These are phyloP conservation scores for Erodium trifolium DNA, from an alignment of 441 rosid genomes.

Conservation along the genomic window DNA sequence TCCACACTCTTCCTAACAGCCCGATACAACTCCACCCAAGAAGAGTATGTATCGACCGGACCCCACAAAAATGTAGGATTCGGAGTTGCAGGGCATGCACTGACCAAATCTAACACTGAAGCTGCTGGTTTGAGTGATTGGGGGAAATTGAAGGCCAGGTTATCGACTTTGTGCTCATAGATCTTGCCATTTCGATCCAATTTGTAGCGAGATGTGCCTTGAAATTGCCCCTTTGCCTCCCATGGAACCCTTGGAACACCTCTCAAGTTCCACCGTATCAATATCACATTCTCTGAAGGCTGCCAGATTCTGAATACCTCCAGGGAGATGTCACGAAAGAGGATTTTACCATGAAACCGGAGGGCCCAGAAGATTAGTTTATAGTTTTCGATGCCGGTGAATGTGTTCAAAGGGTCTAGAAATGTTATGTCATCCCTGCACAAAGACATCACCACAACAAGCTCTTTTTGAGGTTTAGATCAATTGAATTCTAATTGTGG, in stretches of 20 bases:
- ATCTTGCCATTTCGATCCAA: constrained; percentile 81
- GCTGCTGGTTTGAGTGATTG: constrained; percentile 58
- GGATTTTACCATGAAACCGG: constrained; percentile 74
- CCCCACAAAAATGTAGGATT: constrained; percentile 69
- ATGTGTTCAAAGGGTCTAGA: constrained; percentile 68
- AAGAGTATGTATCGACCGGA: constrained; percentile 43
- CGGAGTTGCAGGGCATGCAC: constrained; percentile 60
- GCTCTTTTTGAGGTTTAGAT: not conserved
- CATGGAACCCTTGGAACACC: constrained; percentile 93
- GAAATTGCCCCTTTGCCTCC: constrained; percentile 89
- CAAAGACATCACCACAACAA: constrained; percentile 3
- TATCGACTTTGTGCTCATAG: constrained; percentile 86
- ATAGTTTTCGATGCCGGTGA: constrained; percentile 72
- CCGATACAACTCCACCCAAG: constrained; percentile 62
- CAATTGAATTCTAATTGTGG: not conserved
- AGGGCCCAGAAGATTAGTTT: constrained; percentile 83
- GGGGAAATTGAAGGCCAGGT: constrained; percentile 86
- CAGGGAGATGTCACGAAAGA: constrained; percentile 74
- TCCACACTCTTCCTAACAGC: constrained; percentile 61
- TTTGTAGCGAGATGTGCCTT: constrained; percentile 86
- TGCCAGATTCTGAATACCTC: constrained; percentile 83
- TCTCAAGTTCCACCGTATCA: constrained; percentile 81
- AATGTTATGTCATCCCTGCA: constrained; percentile 83
- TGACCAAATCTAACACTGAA: constrained; percentile 76
- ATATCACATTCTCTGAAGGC: constrained; percentile 84